Evolutionary conservation across 768 basidiomycete genomes (phyloP).

Genomic region (Neoboletus subvelutipes): DNA sequence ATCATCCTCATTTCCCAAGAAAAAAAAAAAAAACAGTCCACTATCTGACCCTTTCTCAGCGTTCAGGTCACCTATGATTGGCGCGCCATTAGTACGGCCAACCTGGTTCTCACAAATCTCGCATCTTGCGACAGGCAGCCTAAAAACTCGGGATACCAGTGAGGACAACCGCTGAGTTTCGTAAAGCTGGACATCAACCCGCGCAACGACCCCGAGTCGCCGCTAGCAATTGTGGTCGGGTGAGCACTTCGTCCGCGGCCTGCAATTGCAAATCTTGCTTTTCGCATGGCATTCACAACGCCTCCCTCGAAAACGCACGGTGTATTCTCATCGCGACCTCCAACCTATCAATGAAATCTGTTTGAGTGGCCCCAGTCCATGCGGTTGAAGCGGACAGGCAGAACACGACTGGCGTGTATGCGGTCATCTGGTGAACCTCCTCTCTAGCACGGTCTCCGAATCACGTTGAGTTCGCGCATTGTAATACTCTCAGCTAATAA

Average conservation of each 20-base stretch:
- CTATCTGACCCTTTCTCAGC: not conserved
- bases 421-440: not conserved
- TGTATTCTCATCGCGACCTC: not conserved
- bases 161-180: not conserved
- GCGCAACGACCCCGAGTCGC: too few species aligned
- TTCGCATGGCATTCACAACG: not conserved
- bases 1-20: not conserved
- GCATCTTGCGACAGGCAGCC: conserved; percentile 9
- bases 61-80: too few species aligned
- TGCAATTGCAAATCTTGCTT: not conserved
- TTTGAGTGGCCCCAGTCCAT: not conserved
- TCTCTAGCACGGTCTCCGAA: not conserved
- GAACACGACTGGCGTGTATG: not conserved
- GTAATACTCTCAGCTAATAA: not conserved
- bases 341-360: not conserved
- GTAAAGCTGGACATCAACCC: not conserved
- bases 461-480: not conserved
- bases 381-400: not conserved
- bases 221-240: not conserved
- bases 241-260: not conserved
- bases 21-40: not conserved
- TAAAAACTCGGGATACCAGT: not conserved
- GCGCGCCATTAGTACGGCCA: not conserved
- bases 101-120: not conserved
- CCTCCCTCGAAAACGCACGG: not conserved